These are phyloP conservation scores for Claviceps africana DNA, from an alignment of 2,329 filamentous ascomycete genomes.

Conservation along the genomic window DNA sequence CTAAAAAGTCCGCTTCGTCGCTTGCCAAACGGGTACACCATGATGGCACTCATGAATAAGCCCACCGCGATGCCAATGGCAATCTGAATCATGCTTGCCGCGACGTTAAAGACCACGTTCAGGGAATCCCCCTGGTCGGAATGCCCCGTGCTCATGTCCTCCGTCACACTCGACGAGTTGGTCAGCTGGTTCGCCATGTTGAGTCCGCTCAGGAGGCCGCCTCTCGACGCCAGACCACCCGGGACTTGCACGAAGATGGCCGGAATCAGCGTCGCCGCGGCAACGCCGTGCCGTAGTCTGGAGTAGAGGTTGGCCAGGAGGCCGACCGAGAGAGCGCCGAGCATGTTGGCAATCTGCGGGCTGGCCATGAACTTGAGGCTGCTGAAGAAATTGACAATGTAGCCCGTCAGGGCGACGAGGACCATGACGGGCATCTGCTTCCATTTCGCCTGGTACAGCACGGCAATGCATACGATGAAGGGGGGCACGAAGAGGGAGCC, in stretches of 20 bases:
- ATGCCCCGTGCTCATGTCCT: slow-evolving; percentile 20
- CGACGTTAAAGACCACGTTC: slow-evolving; percentile 30
- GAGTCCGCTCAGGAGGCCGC: slow-evolving; percentile 31
- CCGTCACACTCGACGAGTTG: slow-evolving; percentile 21
- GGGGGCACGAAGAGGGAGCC: slow-evolving; percentile 60
- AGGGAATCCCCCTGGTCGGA: slow-evolving; percentile 11
- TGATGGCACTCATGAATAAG: slow-evolving; percentile 33
- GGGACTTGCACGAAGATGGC: slow-evolving; percentile 36
- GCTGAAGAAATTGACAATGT: slow-evolving; percentile 63
- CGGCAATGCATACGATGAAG: slow-evolving; percentile 58
- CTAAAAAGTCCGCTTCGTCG: slow-evolving; percentile 35
- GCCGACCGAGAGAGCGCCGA: slow-evolving; percentile 64
- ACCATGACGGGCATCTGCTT: slow-evolving; percentile 69
- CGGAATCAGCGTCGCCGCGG: slow-evolving; percentile 31
- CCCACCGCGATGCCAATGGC: slow-evolving; percentile 38
- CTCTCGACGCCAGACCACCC: slow-evolving; percentile 32
- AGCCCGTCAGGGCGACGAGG: slow-evolving; percentile 57
- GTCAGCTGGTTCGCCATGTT: slow-evolving; percentile 29
- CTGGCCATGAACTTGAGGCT: slow-evolving; percentile 51
- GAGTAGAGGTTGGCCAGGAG: slow-evolving; percentile 67
- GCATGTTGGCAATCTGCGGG: slow-evolving; percentile 61
- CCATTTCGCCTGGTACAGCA: slow-evolving; percentile 73
- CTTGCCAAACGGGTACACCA: slow-evolving; percentile 36
- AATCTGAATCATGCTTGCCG: slow-evolving; percentile 37
- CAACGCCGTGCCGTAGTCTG: slow-evolving; percentile 37